Evolutionary conservation across 345 rosid species (phyloP).

Genomic region (Rhodamnia rubescens): DNA sequence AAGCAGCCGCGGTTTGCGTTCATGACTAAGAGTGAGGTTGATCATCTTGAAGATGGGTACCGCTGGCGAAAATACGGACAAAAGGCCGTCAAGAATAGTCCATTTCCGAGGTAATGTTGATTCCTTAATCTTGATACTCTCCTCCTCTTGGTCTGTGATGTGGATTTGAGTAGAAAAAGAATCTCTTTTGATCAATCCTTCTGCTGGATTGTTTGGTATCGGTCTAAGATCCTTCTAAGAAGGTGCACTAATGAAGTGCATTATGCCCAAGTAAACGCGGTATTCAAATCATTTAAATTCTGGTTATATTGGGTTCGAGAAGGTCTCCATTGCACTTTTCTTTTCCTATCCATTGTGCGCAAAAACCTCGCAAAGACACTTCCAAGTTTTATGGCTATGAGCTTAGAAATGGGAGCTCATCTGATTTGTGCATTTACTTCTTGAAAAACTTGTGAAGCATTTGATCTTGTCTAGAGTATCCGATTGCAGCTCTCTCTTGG

Average conservation of each 20-base stretch:
- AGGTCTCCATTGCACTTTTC: neutral
- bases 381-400: neutral
- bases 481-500: neutral
- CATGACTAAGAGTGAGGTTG: conserved; percentile 90
- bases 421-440: neutral
- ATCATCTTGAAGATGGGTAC: conserved; percentile 97
- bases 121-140: neutral
- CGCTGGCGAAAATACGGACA: conserved; percentile 36
- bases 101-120: conserved; percentile 64
- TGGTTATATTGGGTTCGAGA: neutral
- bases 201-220: neutral
- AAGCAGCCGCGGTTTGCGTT: conserved; percentile 84
- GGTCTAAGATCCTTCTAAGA: neutral
- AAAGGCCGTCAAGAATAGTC: conserved; percentile 89
- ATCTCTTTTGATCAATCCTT: neutral
- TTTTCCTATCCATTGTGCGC: neutral
- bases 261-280: neutral
- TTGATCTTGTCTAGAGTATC: neutral
- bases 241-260: neutral
- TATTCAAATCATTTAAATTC: neutral
- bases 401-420: neutral
- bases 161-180: neutral
- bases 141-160: neutral
- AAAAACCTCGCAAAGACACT: no score
- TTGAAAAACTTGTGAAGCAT: neutral